Conservation (phyloP, 345 rosid genomes). For the Eucalyptus cloeziana region DNA sequence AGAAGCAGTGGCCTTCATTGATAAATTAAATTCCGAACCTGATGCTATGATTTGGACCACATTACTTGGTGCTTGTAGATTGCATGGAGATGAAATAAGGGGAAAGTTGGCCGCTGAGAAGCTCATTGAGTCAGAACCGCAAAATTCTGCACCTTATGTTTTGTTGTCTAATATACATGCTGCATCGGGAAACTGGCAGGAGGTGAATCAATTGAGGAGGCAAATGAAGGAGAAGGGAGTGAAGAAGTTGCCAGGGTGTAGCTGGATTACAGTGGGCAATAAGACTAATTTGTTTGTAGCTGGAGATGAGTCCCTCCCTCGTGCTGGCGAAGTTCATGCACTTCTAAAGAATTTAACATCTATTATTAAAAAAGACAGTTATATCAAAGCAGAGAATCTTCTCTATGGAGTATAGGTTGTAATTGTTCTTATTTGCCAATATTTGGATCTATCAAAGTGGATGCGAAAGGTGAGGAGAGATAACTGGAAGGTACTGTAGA, state of each 20-base stretch:
- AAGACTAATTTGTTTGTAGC: slow-evolving; percentile 50
- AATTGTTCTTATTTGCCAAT: neutral
- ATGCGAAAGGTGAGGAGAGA: neutral
- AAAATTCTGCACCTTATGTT: slow-evolving; percentile 68
- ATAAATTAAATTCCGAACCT: slow-evolving; percentile 39
- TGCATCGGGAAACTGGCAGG: slow-evolving; percentile 70
- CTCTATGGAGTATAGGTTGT: neutral
- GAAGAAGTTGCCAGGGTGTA: slow-evolving; percentile 72
- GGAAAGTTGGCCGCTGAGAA: slow-evolving; percentile 65
- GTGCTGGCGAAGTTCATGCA: slow-evolving; percentile 18
- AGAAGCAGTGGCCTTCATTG: slow-evolving; percentile 72
- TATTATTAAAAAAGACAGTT: slow-evolving; percentile 16
- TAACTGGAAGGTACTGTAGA: neutral
- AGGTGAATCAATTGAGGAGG: slow-evolving; percentile 59
- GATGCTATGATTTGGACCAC: slow-evolving; percentile 84
- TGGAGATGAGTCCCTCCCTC: slow-evolving; percentile 63
- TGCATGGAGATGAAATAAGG: slow-evolving; percentile 72
- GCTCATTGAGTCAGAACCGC: slow-evolving; percentile 67
- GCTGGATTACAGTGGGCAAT: slow-evolving; percentile 70
- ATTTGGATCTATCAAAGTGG: neutral
- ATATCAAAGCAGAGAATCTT: neutral
- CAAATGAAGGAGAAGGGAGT: slow-evolving; percentile 75
- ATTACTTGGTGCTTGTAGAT: slow-evolving; percentile 78
- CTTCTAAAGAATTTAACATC: slow-evolving; percentile 30
- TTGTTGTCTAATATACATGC: slow-evolving; percentile 84